Conservation (phyloP, 768 basidiomycete genomes). For the Macrolepiota fuliginosa region DNA sequence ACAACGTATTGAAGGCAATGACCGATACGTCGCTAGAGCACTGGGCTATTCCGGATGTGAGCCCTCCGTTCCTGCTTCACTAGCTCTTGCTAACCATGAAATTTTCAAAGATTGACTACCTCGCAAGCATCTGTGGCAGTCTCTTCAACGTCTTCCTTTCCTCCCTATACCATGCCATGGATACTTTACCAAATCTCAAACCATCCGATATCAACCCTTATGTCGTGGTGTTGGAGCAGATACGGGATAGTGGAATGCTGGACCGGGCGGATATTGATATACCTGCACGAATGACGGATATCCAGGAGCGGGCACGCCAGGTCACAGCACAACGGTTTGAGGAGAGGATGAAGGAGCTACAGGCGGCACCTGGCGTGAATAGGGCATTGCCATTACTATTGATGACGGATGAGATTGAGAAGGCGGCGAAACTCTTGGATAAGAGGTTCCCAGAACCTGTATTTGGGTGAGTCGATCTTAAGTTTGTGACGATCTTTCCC, state of each 20-base stretch:
- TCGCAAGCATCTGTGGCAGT: slow-evolving; percentile 63
- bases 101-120: slow-evolving; percentile 55
- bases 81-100: slow-evolving; percentile 4
- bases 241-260: slow-evolving; percentile 69
- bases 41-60: slow-evolving; percentile 83
- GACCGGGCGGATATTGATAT: slow-evolving; percentile 75
- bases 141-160: slow-evolving; percentile 89
- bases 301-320: slow-evolving; percentile 61
- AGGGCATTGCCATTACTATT: slow-evolving; percentile 76
- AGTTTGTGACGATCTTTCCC: neutral
- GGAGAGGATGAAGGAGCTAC: slow-evolving; percentile 59
- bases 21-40: slow-evolving; percentile 67
- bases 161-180: slow-evolving; percentile 80
- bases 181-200: slow-evolving; percentile 72
- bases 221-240: slow-evolving; percentile 65
- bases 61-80: slow-evolving; percentile 26
- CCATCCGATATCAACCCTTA: slow-evolving; percentile 64
- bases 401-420: slow-evolving; percentile 90
- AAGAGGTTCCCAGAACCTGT: slow-evolving; percentile 86
- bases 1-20: slow-evolving; percentile 66
- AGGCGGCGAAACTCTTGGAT: slow-evolving; percentile 76
- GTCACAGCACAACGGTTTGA: slow-evolving; percentile 63
- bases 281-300: slow-evolving; percentile 58
- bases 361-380: slow-evolving; percentile 72
- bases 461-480: slow-evolving; percentile 55